Base-by-base conservation (phyloP, 495 filamentous ascomycete genomes). In the Aspergillus hancockii region DNA sequence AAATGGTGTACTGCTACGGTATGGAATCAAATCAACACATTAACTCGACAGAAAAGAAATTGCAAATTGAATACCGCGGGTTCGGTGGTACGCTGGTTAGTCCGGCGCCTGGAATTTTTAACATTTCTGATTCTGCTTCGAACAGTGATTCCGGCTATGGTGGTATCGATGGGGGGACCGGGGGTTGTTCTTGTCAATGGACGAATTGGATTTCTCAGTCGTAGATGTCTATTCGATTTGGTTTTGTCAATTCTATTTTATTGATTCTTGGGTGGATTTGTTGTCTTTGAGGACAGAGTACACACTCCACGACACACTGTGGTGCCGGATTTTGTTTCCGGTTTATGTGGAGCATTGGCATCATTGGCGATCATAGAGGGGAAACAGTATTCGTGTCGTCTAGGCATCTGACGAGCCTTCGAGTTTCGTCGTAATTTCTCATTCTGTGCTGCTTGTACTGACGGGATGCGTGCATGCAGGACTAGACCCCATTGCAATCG, bases 1-100 rank as follows among this genome's bases (percentile, higher is more conserved):
- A 96, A 72, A 78, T 85, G 67, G 73, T 88, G 0, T 95, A 90
- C 66, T 86, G 86, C 68, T 89, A 91, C 64, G 79, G 76, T 0
- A 71, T 96, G 61, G 67, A 71, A 16, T 55, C 61, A 0, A 77
- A 86, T 51, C 72, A 74, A 13, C 71, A 79, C 43, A 79, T 90
- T 53, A 74, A 85, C 49, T 54, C 72, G 3, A 75, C 77, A 10
- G 73, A 78, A n/a, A 75, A 73, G 50, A 79, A 78, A 59, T 66
- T 91, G 19, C 72, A 88, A 52, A 41, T 79, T 19, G 87, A 90
- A 59, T 66, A 86, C 54, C 79, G 89, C 41, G 74, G 59, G 0
- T 84, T 83, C 50, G 84, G 81, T 12, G 92, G 86, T 1, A 76
- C 65, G 0, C 55, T 87, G 52, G 70, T 94, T 12, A 88, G 89